These are phyloP conservation scores for Dictyophora rubrovolvata DNA, from an alignment of 768 basidiomycete genomes.

Conservation along the genomic window DNA sequence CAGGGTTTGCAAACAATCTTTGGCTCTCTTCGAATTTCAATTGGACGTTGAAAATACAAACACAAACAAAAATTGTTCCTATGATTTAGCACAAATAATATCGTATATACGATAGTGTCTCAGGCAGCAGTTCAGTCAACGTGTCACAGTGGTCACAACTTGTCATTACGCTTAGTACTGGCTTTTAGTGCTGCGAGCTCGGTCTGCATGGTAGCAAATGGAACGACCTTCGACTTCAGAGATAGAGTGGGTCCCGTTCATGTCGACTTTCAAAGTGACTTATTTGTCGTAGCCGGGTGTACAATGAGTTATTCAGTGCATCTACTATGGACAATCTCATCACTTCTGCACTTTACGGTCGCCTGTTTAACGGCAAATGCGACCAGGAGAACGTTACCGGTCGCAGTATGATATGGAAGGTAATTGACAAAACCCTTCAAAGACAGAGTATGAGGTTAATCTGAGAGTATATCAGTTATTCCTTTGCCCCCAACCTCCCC, in stretches of 20 bases:
- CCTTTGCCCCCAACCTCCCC: slow-evolving; percentile 46
- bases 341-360: slow-evolving; percentile 54
- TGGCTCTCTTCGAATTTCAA: no score
- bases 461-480: slow-evolving; percentile 43
- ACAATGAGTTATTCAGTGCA: slow-evolving; percentile 2
- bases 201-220: background rate
- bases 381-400: slow-evolving; percentile 45
- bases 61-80: no score
- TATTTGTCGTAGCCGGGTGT: background rate
- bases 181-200: no score
- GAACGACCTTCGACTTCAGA: background rate
- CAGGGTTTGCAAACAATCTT: no score
- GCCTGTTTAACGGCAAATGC: slow-evolving; percentile 37
- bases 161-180: no score
- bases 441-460: slow-evolving; percentile 14
- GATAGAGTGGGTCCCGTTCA: slow-evolving; percentile 3
- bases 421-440: slow-evolving; percentile 19
- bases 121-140: no score
- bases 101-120: no score
- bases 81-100: no score
- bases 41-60: no score
- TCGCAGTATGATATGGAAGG: slow-evolving; percentile 85
- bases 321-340: slow-evolving; percentile 36
- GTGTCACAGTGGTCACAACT: no score
- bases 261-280: background rate